Percentiles rank a stretch among this genome's conserved stretches.
Evolutionary conservation across 1,139 yeast genomes (phyloP).

Genomic region (Yamadazyma diospyri): DNA sequence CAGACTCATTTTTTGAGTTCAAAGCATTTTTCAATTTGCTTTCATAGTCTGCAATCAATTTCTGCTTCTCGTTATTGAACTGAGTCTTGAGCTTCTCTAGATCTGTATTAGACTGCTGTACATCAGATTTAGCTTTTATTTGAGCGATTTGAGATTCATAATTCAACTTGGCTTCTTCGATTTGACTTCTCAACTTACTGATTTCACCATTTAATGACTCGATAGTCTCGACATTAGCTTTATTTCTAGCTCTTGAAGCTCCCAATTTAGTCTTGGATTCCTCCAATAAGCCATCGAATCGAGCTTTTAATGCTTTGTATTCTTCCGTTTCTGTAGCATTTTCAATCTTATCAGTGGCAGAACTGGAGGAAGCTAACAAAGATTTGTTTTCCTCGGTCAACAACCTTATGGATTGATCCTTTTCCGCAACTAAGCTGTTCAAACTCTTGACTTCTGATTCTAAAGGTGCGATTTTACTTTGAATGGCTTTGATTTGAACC

Average conservation of each 20-base stretch:
- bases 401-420: slow-evolving; percentile 28
- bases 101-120: slow-evolving; percentile 11
- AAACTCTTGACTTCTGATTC: slow-evolving; percentile 26
- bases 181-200: slow-evolving; percentile 14
- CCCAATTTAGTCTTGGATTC: slow-evolving; percentile 30
- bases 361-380: slow-evolving; percentile 14
- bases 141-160: slow-evolving; percentile 12
- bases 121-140: slow-evolving; percentile 14
- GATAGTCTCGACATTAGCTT: slow-evolving; percentile 22
- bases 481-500: slow-evolving; percentile 16
- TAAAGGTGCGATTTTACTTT: slow-evolving; percentile 20
- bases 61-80: slow-evolving; percentile 13
- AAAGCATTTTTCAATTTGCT: slow-evolving; percentile 8
- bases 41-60: slow-evolving; percentile 12
- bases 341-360: slow-evolving; percentile 4
- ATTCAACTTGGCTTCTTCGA: slow-evolving; percentile 11
- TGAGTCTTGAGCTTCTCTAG: slow-evolving; percentile 13
- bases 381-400: slow-evolving; percentile 39
- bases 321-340: slow-evolving; percentile 15
- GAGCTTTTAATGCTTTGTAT: slow-evolving; percentile 21
- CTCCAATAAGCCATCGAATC: slow-evolving; percentile 29
- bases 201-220: slow-evolving; percentile 22
- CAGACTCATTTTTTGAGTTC: slow-evolving; percentile 1
- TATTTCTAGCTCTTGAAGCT: slow-evolving; percentile 21
- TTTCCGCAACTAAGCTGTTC: slow-evolving; percentile 14